A percentile compares a stretch with the other conserved stretches of the same genome.
phyloP scores from a whole-genome alignment of 371 early-diverging fungal genomes.

The Mucor plumbeus region DNA sequence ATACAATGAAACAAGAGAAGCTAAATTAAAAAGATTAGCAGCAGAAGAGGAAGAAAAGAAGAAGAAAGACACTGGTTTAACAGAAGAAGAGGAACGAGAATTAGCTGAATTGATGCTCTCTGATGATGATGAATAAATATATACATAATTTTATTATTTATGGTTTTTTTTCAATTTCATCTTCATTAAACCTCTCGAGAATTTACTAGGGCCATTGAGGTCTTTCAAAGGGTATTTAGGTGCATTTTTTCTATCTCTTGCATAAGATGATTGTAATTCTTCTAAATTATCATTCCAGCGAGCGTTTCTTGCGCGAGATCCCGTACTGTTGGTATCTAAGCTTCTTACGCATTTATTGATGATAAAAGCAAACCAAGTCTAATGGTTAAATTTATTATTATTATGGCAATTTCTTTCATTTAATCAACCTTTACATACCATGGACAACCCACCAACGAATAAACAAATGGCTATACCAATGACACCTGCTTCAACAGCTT shows the following conservation, averaged over 20 bases:
- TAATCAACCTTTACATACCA: constrained; percentile 23
- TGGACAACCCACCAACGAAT: constrained; percentile 43
- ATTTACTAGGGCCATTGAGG: constrained; percentile 12
- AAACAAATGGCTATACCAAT: constrained; percentile 43
- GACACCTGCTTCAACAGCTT: constrained; percentile 50
- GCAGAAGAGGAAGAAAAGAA: constrained; percentile 28
- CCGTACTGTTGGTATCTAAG: constrained; percentile 17
- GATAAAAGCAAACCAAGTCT: constrained; percentile 28
- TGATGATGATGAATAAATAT: constrained; percentile 35
- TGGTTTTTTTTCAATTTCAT: constrained; percentile 19
- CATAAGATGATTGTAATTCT: constrained; percentile 43
- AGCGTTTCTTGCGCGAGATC: constrained; percentile 41
- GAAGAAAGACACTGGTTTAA: constrained; percentile 44
- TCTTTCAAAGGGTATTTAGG: constrained; percentile 41
- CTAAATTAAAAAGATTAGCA: constrained; percentile 21
- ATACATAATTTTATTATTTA: constrained; percentile 1
- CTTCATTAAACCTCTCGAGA: constrained; percentile 21
- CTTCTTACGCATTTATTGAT: constrained; percentile 19
- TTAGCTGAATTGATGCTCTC: constrained; percentile 79
- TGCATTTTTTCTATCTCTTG: constrained; percentile 32
- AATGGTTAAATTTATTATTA: not conserved
- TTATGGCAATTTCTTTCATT: not conserved
- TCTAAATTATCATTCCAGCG: constrained; percentile 50
- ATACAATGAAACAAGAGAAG: constrained; percentile 31
- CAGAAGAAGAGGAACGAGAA: constrained; percentile 85